Evolutionary conservation across 2,329 filamentous ascomycete species (phyloP), one percentile per base, ranked within the genome.

Genomic region (Arthrinium phaeospermum): DNA sequence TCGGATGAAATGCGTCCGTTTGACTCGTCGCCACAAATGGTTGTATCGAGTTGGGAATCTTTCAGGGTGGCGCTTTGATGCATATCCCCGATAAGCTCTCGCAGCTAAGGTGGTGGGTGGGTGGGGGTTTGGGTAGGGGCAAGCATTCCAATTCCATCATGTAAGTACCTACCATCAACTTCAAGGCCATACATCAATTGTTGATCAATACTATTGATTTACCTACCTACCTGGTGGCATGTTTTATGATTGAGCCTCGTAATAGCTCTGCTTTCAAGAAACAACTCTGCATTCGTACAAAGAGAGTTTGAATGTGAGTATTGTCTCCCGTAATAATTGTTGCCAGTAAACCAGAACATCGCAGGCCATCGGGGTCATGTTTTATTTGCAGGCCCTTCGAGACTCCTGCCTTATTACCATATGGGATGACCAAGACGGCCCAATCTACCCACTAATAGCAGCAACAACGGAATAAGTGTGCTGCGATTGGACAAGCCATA

Each of bases 1-100:
- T 30, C 34, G n/a, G 34, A 41, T n/a, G 19, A 30, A 30, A 22
- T 16, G 34, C 34, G 34, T 14, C 19, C 14, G 57, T n/a, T 41
- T 64, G 57, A 41, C 22, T 64, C 34, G 57, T 64, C 22, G 57
- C 34, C 57, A 41, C 57, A 64, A n/a, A 64, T 64, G n/a, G 57
- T 64, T 37, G 34, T 37, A 64, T 64, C 7, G 14, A n/a, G 34
- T 41, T 64, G 34, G 57, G 19, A 61, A 61, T 37, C 30, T 7
- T 22, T 47, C 19, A 5, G 53, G 19, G 53, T 61, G 30, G 57
- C 41, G 57, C 30, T 64, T 37, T 64, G 34, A 41, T 41, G 19
- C 57, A 64, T 64, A 64, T 64, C 57, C 57, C 57, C 57, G 57
- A 24, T 64, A 41, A 64, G 34, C 19, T 41, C 10, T 12, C 14